Base-by-base conservation (phyloP, 106 monocot species). In the Acorus gramineus region DNA sequence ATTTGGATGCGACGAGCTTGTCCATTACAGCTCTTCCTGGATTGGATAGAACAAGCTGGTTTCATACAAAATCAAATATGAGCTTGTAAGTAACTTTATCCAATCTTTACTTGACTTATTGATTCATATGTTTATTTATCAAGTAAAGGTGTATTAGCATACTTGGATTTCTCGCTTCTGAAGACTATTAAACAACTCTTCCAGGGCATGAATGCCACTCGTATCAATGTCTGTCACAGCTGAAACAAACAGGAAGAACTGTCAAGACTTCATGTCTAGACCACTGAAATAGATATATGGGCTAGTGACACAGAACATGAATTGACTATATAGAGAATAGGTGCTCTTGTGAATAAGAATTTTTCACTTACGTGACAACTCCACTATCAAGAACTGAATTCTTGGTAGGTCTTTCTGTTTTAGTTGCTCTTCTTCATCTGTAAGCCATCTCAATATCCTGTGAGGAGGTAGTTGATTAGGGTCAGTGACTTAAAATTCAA, bases 371-470 rank as follows among this genome's bases (percentile, higher is more conserved):
- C 87, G 82, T 46, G 92, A 87, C 87, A 92, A 80, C 10, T 92
- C 92, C 2, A 92, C 69, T 4, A 92, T 71, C 77, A 92, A 72
- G 67, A 65, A 77, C 55, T 80, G 62, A 12, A 87, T 82, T 56
- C 11, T 69, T 45, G 80, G 72, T 56, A 70, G 69, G 5, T 69
- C 50, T 6, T 54, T 68, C 7, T 14, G 62, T 66, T 80, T 72
- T 8, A 73, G 50, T 64, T 76, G 48, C 47, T 87, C 82, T 14
- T 85, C 85, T 72, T 92, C 85, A 50, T 92, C 87, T 44, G 55
- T 69, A 59, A 92, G 50, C 92, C 84, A 92, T 77, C 87, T 92
- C 47, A 92, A 56, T 61, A 82, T 85, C 62, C 87, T 88, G 73
- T 66, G 63, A 53, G 49, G 9, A 46, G 28, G 28, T 28, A 28